Percentiles rank a stretch among this genome's conserved stretches.
phyloP scores from a whole-genome alignment of 2,329 filamentous ascomycete genomes.

The Coniella lustricola region DNA sequence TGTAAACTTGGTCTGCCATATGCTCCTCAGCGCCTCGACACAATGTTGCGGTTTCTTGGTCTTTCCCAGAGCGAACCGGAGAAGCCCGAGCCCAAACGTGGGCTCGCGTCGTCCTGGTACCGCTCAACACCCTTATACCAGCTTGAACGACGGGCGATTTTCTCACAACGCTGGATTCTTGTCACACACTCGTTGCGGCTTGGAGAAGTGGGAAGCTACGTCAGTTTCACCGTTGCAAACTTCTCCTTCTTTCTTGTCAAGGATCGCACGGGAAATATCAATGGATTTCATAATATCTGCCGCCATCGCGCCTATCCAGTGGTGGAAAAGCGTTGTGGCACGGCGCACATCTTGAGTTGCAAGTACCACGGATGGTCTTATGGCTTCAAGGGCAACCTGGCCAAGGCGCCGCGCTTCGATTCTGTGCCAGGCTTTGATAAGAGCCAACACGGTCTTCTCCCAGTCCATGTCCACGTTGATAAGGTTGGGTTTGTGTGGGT shows the following conservation, averaged over 20 bases:
- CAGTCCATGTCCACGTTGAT: constrained; percentile 39
- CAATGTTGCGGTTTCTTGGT: constrained; percentile 11
- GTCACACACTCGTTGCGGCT: constrained; percentile 29
- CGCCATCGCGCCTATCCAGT: constrained; percentile 37
- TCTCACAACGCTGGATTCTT: constrained; percentile 33
- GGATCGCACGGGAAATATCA: constrained; percentile 26
- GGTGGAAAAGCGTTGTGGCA: constrained; percentile 29
- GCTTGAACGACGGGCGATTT: constrained; percentile 37
- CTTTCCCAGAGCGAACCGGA: background rate
- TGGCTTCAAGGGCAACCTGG: constrained; percentile 32
- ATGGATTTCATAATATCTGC: constrained; percentile 38
- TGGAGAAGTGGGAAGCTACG: constrained; percentile 28
- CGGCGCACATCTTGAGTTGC: constrained; percentile 32
- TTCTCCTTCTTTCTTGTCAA: constrained; percentile 34
- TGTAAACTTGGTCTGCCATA: too few relatives aligned
- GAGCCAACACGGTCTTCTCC: constrained; percentile 35
- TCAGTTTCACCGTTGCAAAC: constrained; percentile 27
- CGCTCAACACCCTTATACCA: constrained; percentile 35
- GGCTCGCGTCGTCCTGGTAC: constrained; percentile 39
- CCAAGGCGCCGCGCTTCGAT: constrained; percentile 36
- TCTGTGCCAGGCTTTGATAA: constrained; percentile 32
- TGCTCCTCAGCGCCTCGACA: background rate
- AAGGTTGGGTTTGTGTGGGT: constrained; percentile 41
- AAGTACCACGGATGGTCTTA: constrained; percentile 42
- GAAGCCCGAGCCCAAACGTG: constrained; percentile 21